These are phyloP conservation scores for Phytophthora citrophthora DNA, from an alignment of 352 stramenopile genomes.

Conservation along the genomic window DNA sequence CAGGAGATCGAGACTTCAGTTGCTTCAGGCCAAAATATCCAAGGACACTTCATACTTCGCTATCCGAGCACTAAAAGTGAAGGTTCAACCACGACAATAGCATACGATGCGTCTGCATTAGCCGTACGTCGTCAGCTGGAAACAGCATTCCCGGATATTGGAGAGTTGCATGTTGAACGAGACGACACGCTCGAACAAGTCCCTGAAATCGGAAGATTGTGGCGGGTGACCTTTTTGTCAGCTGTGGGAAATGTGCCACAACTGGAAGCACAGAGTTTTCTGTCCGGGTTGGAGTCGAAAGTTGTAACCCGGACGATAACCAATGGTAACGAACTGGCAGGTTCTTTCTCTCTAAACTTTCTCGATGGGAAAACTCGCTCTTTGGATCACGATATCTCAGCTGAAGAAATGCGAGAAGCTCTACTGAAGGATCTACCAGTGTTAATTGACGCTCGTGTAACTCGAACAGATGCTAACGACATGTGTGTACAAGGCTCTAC, in stretches of 20 bases:
- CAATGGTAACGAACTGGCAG: slow-evolving; percentile 89
- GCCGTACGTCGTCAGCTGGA: slow-evolving; percentile 65
- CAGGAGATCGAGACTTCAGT: slow-evolving; percentile 89
- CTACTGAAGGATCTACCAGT: slow-evolving; percentile 57
- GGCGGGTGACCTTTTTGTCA: slow-evolving; percentile 92
- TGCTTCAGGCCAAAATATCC: slow-evolving; percentile 85
- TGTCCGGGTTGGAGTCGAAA: slow-evolving; percentile 78
- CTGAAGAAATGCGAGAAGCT: slow-evolving; percentile 57
- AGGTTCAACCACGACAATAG: slow-evolving; percentile 50
- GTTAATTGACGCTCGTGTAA: slow-evolving; percentile 70
- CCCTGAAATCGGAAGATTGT: slow-evolving; percentile 74
- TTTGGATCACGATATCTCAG: slow-evolving; percentile 75
- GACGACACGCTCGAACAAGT: slow-evolving; percentile 63
- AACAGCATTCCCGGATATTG: slow-evolving; percentile 58
- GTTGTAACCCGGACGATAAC: slow-evolving; percentile 74
- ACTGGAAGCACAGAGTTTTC: slow-evolving; percentile 69
- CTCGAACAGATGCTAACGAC: slow-evolving; percentile 66
- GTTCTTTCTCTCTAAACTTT: slow-evolving; percentile 87
- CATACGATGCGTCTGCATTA: slow-evolving; percentile 76
- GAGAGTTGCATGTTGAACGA: slow-evolving; percentile 53
- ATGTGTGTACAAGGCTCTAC: slow-evolving; percentile 71
- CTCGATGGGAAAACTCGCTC: slow-evolving; percentile 53
- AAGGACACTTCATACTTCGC: slow-evolving; percentile 75
- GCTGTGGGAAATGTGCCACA: slow-evolving; percentile 84
- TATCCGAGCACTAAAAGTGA: slow-evolving; percentile 28